phyloP scores from a whole-genome alignment of 2,329 filamentous ascomycete species.

The Ceratocystis eucalypticola region DNA sequence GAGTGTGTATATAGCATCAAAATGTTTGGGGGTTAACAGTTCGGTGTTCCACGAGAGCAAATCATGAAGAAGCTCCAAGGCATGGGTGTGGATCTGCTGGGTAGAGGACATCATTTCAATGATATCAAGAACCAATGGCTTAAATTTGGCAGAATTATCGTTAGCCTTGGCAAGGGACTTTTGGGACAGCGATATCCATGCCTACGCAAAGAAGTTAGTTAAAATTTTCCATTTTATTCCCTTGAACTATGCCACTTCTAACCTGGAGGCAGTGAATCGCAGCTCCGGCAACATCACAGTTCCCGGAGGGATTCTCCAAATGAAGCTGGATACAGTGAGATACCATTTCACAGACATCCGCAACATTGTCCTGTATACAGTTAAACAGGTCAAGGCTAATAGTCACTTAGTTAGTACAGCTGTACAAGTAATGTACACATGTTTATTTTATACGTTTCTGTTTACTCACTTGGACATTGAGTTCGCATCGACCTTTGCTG shows the following conservation, averaged over 20 bases:
- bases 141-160: slow-evolving; percentile 22
- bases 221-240: not conserved
- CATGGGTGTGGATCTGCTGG: slow-evolving; percentile 43
- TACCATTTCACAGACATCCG: slow-evolving; percentile 32
- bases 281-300: slow-evolving; percentile 35
- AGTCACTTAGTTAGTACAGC: slow-evolving; percentile 23
- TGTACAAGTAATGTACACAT: not conserved
- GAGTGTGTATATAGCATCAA: slow-evolving; percentile 42
- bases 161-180: slow-evolving; percentile 9
- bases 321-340: slow-evolving; percentile 27
- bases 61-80: slow-evolving; percentile 52
- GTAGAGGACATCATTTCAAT: slow-evolving; percentile 38
- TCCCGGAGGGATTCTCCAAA: slow-evolving; percentile 19
- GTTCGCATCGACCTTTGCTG: slow-evolving; percentile 52
- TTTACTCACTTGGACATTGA: slow-evolving; percentile 40
- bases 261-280: slow-evolving; percentile 50
- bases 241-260: slow-evolving; percentile 21
- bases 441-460: not conserved
- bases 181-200: slow-evolving; percentile 22
- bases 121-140: slow-evolving; percentile 44
- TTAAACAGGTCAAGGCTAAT: slow-evolving; percentile 30
- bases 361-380: slow-evolving; percentile 30
- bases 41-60: slow-evolving; percentile 49
- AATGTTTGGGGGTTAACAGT: slow-evolving; percentile 48
- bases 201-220: slow-evolving; percentile 19